Percentiles rank a stretch among this genome's conserved stretches.
phyloP scores from a whole-genome alignment of 805 yeast species.

The Saturnispora ahearnii region DNA sequence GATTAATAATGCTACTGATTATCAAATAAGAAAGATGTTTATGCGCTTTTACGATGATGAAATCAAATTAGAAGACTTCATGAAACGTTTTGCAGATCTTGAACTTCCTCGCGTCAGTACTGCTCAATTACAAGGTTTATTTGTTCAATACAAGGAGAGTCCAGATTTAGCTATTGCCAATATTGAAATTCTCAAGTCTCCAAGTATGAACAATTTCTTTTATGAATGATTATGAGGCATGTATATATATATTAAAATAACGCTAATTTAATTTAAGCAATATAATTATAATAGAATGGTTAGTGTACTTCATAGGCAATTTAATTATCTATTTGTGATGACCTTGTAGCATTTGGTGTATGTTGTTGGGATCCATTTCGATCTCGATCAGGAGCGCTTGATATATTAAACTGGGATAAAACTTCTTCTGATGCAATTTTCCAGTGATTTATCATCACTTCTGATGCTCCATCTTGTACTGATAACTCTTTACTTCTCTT shows the following conservation, averaged over 20 bases:
- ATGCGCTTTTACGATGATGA: conserved; percentile 71
- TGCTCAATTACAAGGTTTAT: conserved; percentile 91
- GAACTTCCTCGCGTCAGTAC: conserved; percentile 60
- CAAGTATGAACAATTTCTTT: conserved; percentile 27
- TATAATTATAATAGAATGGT: not conserved
- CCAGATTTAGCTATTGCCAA: conserved; percentile 68
- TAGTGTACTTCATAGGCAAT: not conserved
- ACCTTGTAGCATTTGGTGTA: too few relatives aligned
- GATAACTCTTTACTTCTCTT: conserved; percentile 33
- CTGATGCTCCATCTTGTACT: conserved; percentile 33
- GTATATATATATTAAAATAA: not conserved
- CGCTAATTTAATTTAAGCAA: not conserved
- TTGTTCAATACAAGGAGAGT: conserved; percentile 81
- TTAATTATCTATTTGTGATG: not conserved
- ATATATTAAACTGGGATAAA: conserved; percentile 6
- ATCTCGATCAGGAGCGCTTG: not conserved
- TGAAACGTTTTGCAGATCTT: conserved; percentile 38
- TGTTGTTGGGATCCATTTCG: not conserved
- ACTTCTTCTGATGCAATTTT: conserved; percentile 22
- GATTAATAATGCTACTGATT: conserved; percentile 78
- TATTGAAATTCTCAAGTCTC: conserved; percentile 40
- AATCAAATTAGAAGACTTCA: conserved; percentile 43
- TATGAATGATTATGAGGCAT: conserved; percentile 18
- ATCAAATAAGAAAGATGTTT: conserved; percentile 80
- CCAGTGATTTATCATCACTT: conserved; percentile 35